phyloP scores from a whole-genome alignment of 176 grass and related monocot species.

The Carex scoparia region DNA sequence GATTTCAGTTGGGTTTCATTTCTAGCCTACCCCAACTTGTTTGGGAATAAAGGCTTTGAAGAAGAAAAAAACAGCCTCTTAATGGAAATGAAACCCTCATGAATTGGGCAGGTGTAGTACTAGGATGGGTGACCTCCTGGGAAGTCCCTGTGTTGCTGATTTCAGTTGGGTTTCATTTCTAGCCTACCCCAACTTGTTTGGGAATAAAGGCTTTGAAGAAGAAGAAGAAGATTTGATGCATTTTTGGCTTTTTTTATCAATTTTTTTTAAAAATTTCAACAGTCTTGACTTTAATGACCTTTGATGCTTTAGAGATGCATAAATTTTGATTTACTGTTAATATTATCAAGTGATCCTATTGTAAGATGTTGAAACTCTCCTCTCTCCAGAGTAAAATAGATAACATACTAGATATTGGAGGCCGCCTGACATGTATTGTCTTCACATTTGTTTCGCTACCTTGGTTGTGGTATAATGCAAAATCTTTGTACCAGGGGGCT shows the following conservation, averaged over 20 bases:
- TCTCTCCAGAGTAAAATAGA: neutral
- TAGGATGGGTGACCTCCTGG: too few relatives aligned
- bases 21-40: too few relatives aligned
- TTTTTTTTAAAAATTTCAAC: neutral
- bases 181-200: too few relatives aligned
- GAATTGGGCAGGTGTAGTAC: too few relatives aligned
- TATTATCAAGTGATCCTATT: neutral
- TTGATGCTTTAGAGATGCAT: neutral
- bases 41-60: too few relatives aligned
- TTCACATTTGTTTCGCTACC: neutral
- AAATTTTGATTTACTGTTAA: neutral
- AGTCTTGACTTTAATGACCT: neutral
- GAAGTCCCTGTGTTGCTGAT: too few relatives aligned
- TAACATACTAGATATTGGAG: neutral
- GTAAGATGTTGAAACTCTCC: neutral
- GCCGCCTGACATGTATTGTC: neutral
- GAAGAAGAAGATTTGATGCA: neutral
- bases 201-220: too few relatives aligned
- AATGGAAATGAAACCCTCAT: too few relatives aligned
- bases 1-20: too few relatives aligned
- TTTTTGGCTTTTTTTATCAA: neutral
- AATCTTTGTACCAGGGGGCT: slow-evolving; percentile 60
- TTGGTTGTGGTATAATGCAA: neutral
- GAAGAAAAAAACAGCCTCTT: too few relatives aligned
- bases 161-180: too few relatives aligned